Conservation (phyloP, 2,329 filamentous ascomycete species). For the Conoideocrella luteorostrata region DNA sequence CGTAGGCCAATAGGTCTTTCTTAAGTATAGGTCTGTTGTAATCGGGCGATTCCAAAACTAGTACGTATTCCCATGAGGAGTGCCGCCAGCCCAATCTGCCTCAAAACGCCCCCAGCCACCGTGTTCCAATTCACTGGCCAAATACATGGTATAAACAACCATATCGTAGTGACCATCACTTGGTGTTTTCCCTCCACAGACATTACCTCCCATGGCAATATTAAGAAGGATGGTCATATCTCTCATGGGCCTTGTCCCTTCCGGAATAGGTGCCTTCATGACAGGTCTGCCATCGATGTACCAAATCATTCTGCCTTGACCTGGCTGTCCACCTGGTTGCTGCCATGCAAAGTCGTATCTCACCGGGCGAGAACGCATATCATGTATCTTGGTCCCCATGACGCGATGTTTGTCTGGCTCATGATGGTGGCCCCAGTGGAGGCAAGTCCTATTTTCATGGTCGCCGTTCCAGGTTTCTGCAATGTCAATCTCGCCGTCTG, state of each 20-base stretch:
- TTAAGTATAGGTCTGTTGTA: no score
- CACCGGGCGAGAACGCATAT: constrained; percentile 40
- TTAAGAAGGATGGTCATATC: constrained; percentile 53
- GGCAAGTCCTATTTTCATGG: constrained; percentile 46
- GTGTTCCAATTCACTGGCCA: constrained; percentile 42
- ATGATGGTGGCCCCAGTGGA: constrained; percentile 53
- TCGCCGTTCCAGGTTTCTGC: constrained; percentile 57
- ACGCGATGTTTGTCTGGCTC: constrained; percentile 53
- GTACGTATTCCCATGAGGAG: constrained; percentile 26
- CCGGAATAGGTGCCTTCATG: constrained; percentile 49
- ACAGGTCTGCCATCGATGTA: constrained; percentile 51
- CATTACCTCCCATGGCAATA: constrained; percentile 56
- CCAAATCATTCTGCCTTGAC: constrained; percentile 47
- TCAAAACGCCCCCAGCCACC: constrained; percentile 52
- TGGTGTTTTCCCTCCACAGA: constrained; percentile 46
- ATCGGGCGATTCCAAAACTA: no score
- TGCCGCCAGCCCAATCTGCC: constrained; percentile 35
- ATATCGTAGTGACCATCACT: constrained; percentile 50
- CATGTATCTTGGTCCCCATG: constrained; percentile 41
- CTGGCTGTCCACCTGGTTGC: constrained; percentile 33
- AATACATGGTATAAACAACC: constrained; percentile 44
- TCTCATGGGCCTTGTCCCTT: constrained; percentile 45
- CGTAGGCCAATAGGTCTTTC: no score
- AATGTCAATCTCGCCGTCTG: constrained; percentile 54
- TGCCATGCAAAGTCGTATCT: constrained; percentile 53